Conservation (phyloP, 768 basidiomycete species). For the Chlorophyllum brunneum region DNA sequence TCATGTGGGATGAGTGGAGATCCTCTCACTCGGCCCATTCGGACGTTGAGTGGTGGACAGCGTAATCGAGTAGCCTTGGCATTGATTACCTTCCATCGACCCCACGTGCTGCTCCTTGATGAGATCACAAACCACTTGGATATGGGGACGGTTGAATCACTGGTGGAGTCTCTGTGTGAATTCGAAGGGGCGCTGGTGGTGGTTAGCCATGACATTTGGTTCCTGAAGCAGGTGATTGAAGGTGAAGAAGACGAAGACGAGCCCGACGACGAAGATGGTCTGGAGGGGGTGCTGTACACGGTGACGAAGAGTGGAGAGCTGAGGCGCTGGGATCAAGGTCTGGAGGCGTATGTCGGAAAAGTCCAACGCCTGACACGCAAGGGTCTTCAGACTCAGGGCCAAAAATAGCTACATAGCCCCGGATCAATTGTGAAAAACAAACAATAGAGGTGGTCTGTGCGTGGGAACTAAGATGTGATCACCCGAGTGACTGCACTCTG, state of each 20-base stretch:
- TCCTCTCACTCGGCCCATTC: slow-evolving; percentile 33
- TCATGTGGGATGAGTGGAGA: slow-evolving; percentile 40
- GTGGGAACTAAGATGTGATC: slow-evolving; percentile 34
- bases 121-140: slow-evolving; percentile 75
- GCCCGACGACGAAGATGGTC: slow-evolving; percentile 16
- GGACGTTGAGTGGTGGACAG: slow-evolving; percentile 50
- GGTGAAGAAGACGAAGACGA: slow-evolving; percentile 23
- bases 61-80: slow-evolving; percentile 60
- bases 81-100: slow-evolving; percentile 47
- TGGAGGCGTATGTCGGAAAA: slow-evolving; percentile 28
- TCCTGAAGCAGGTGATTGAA: slow-evolving; percentile 30
- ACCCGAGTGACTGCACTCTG: slow-evolving; percentile 27
- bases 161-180: slow-evolving; percentile 45
- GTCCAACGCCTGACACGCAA: slow-evolving; percentile 10
- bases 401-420: not conserved
- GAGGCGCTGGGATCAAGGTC: slow-evolving; percentile 26
- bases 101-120: slow-evolving; percentile 51
- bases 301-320: slow-evolving; percentile 28
- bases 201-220: slow-evolving; percentile 59
- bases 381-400: not conserved
- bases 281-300: slow-evolving; percentile 25
- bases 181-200: slow-evolving; percentile 56
- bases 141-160: slow-evolving; percentile 50
- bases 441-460: slow-evolving; percentile 33
- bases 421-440: not conserved